Base-by-base conservation (phyloP, 208 protist genomes). In the Acanthamoeba lenticulata region DNA sequence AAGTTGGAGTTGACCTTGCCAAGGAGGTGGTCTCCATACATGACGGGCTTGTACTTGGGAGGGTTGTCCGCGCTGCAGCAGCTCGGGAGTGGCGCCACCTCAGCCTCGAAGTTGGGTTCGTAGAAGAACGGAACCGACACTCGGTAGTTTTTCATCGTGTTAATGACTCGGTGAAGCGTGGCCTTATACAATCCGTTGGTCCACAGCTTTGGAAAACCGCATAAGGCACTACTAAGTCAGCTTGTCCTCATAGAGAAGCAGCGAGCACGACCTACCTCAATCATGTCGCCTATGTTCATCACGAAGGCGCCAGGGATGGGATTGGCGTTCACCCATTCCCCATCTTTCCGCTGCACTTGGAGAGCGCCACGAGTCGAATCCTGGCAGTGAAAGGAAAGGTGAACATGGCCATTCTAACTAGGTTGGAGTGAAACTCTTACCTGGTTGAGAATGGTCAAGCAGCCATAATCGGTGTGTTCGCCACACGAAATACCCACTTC, bases 381-480 rank as follows among this genome's bases (percentile, higher is more conserved):
- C 86, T 92, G 47, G n/a, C 13, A 13, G 29, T 67, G n/a, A n/a
- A 40, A 29, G 11, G 40, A 85, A 85, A 44, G 27, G 19, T 9
- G 7, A 27, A 55, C 11, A 11, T 38, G 19, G 7, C 7, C 7
- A 6, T 45, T 6, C 49, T 15, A 62, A 92, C 21, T 36, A 13
- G 27, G 32, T 69, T 21, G 27, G 13, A 27, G 32, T 49, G 45
- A 24, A n/a, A n/a, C n/a, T 60, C 34, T 74, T 40, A 92, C 86
- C 86, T 92, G 86, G 38, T 92, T 92, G n/a, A 92, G 32, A 15
- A 92, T 92, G 7, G 86, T 92, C 15, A 92, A 52, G 62, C 86
- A 92, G n/a, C 86, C 86, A n/a, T 92, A 92, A 52, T 92, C 86
- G 19, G 60, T 79, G 62, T 92, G 86, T 44, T 92, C 86, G 19